A percentile compares a stretch with the other conserved stretches of the same genome.
Evolutionary conservation across 2,329 filamentous ascomycete species (phyloP).

Genomic region (Mycosphaerella sp.): DNA sequence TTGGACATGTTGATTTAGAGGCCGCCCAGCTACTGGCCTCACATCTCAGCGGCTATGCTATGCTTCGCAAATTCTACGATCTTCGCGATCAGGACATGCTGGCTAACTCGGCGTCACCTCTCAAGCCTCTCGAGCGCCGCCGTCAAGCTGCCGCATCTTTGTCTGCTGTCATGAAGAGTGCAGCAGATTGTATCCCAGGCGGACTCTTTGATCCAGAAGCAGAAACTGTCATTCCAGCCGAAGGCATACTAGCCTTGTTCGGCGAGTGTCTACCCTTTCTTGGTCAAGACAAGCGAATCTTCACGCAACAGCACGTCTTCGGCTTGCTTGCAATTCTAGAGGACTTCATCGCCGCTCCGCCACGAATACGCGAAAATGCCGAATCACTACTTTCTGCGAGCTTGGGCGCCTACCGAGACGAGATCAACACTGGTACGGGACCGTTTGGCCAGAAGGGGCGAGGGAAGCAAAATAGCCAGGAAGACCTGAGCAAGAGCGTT

Average conservation of each 20-base stretch:
- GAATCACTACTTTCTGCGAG: conserved; percentile 26
- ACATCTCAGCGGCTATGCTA: conserved; percentile 86
- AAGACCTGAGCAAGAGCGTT: conserved; percentile 22
- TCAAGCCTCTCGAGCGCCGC: conserved; percentile 54
- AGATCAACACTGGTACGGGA: conserved; percentile 11
- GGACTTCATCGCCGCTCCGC: conserved; percentile 26
- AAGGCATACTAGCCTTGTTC: conserved; percentile 74
- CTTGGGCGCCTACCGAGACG: conserved; percentile 22
- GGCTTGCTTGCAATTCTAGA: conserved; percentile 26
- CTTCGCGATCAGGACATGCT: conserved; percentile 64
- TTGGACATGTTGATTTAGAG: conserved; percentile 68
- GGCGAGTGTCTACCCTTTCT: conserved; percentile 78
- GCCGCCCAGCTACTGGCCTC: conserved; percentile 78
- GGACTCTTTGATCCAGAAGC: conserved; percentile 77
- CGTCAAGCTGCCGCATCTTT: conserved; percentile 67
- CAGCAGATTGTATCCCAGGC: conserved; percentile 84
- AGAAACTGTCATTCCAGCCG: conserved; percentile 79
- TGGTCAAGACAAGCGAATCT: conserved; percentile 44
- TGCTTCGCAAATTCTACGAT: conserved; percentile 81
- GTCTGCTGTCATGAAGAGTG: conserved; percentile 75
- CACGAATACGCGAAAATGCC: conserved; percentile 26
- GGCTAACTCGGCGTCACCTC: conserved; percentile 29
- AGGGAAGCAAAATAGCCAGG: conserved; percentile 17
- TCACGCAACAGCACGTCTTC: conserved; percentile 27
- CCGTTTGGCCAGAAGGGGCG: conserved; percentile 5